phyloP scores from a whole-genome alignment of 1,284 basidiomycete genomes.

The Sanghuangporus sanghuang region DNA sequence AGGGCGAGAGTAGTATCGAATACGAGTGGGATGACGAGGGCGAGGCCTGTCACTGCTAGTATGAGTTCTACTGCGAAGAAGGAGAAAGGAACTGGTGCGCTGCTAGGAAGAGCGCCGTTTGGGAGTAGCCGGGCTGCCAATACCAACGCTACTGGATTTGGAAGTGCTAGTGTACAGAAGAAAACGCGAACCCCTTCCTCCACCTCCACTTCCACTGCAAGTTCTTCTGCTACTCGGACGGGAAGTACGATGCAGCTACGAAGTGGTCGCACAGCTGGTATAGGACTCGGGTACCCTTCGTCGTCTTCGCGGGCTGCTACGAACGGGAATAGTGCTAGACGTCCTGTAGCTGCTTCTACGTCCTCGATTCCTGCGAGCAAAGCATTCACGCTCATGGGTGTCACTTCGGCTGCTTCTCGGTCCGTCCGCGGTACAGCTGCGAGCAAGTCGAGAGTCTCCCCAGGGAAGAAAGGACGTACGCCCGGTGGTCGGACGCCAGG shows the following conservation, averaged over 20 bases:
- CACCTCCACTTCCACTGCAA: not conserved
- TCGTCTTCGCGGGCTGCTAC: not conserved
- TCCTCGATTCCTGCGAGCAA: not conserved
- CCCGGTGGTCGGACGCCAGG: not conserved
- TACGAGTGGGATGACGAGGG: not conserved
- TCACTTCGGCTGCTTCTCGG: not conserved
- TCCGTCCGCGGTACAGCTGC: not conserved
- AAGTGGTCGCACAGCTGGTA: not conserved
- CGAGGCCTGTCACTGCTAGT: not conserved
- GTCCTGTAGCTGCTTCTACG: constrained; percentile 7
- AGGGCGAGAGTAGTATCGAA: constrained; percentile 5
- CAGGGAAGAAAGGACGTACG: not conserved
- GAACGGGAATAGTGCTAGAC: not conserved
- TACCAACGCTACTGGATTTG: not conserved
- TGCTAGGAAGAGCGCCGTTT: constrained; percentile 11
- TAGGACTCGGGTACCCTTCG: constrained; percentile 6
- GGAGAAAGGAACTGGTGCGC: not conserved
- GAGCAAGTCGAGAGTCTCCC: not conserved
- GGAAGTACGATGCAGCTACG: not conserved
- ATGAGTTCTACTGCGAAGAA: not conserved
- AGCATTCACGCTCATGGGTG: not conserved
- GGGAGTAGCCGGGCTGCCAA: constrained; percentile 5
- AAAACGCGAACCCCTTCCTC: constrained; percentile 5
- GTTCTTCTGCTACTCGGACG: not conserved
- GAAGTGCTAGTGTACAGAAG: not conserved